Evolutionary conservation across 768 basidiomycete genomes (phyloP), one percentile per base, ranked within the genome.

Genomic region (Pulveroboletus sp.): DNA sequence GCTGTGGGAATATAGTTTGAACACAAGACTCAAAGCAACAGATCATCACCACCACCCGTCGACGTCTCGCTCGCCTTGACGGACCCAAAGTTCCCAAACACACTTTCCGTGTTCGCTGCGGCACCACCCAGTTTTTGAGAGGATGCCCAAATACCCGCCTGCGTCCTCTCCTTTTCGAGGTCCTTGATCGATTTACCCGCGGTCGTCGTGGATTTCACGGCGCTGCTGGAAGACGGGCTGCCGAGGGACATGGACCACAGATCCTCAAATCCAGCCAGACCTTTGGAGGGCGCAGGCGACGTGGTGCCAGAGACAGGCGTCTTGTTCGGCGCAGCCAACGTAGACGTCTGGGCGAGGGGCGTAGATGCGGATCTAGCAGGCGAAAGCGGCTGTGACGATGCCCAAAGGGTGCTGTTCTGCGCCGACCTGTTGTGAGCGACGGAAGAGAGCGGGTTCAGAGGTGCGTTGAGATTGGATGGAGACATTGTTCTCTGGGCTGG

Each of bases 201-300:
- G 2, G 64, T 62, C 19, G 67, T 62, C 17, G 68, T 63, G 3
- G 78, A 63, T 40, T 78, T 76, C 8, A 32, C 40, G 5, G 51
- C 14, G 33, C 74, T 52, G 29, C 45, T 58, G 13, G 74, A 46
- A 12, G 67, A 50, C 8, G 66, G 51, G 8, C 71, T 56, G 24
- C 85, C 86, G 32, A 94, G 76, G 2, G 86, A 88, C 76, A 93
- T 76, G 19, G 80, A 79, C 89, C 90, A 97, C 55, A 97, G 66
- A 64, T 97, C 94, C 53, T 94, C 94, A 61, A 95, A 97, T 60
- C 82, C 84, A 35, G 48, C 78, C 70, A 48, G 65, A 60, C 32
- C 82, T 58, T 60, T 76, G 63, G 60, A 43, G 7, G 69, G 50
- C 19, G 73, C 63, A 2, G 63, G 37, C 14, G 59, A 37, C n/a